Evolutionary conservation across 495 filamentous ascomycete genomes (phyloP).

Genomic region (Xeromyces bisporus): DNA sequence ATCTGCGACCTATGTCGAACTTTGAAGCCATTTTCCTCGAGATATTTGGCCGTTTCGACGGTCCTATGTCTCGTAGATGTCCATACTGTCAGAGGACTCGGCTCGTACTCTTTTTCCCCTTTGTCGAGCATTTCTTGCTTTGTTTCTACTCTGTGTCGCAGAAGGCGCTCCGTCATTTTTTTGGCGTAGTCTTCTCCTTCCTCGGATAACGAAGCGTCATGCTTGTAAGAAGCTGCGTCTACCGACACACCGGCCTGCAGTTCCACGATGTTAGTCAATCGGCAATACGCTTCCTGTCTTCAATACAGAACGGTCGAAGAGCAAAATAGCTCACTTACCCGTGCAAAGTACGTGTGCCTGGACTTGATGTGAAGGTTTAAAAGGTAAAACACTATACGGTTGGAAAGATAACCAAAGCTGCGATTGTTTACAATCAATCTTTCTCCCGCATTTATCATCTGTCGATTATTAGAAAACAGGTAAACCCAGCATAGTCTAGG

Average conservation of each 20-base stretch:
- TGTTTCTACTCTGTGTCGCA: constrained; percentile 69
- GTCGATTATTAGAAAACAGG: constrained; percentile 4
- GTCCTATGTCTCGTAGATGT: constrained; percentile 82
- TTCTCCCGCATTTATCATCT: constrained; percentile 97
- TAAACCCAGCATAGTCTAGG: not conserved
- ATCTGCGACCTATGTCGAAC: constrained; percentile 85
- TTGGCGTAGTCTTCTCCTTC: constrained; percentile 73
- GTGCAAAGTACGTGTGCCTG: constrained; percentile 81
- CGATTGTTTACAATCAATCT: constrained; percentile 84
- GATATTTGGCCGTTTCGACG: constrained; percentile 72
- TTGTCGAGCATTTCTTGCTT: constrained; percentile 47
- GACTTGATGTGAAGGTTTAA: constrained; percentile 95
- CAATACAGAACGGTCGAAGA: not conserved
- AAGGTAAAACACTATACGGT: constrained; percentile 94
- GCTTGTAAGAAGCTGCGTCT: constrained; percentile 77
- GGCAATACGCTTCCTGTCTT: not conserved
- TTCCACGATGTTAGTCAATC: not conserved
- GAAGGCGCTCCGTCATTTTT: constrained; percentile 69
- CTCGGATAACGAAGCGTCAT: constrained; percentile 65
- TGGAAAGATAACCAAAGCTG: constrained; percentile 84
- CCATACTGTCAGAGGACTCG: constrained; percentile 81
- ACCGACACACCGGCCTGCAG: constrained; percentile 41
- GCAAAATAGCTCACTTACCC: constrained; percentile 34
- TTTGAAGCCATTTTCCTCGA: constrained; percentile 61
- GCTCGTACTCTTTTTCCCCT: constrained; percentile 47